Conservation (phyloP, 805 yeast genomes). For the Saccharomycopsis selenospora region DNA sequence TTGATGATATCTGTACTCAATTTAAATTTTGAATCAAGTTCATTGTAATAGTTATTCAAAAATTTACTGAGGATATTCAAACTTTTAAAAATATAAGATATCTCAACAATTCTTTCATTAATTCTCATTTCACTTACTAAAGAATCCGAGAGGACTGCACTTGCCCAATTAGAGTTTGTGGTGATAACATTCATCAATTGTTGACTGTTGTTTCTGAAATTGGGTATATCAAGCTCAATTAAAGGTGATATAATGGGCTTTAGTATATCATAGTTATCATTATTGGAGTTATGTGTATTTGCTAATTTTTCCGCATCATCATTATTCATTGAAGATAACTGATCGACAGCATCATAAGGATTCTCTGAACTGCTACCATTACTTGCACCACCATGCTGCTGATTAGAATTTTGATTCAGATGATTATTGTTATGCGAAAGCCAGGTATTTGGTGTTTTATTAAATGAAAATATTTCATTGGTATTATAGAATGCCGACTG, state of each 20-base stretch:
- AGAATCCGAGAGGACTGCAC: constrained; percentile 38
- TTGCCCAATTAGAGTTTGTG: constrained; percentile 45
- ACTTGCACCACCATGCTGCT: too few species aligned
- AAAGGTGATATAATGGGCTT: constrained; percentile 35
- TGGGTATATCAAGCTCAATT: constrained; percentile 24
- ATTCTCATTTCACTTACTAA: constrained; percentile 29
- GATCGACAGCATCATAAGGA: constrained; percentile 9
- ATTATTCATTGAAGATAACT: too few species aligned
- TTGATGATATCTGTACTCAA: constrained; percentile 32
- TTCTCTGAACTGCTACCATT: not conserved
- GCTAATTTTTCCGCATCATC: too few species aligned
- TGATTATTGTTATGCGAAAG: not conserved
- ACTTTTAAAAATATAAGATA: constrained; percentile 38
- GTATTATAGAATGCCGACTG: constrained; percentile 11
- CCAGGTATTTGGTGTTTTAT: constrained; percentile 2
- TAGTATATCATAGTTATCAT: constrained; percentile 19
- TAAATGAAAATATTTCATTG: constrained; percentile 15
- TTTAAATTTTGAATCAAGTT: constrained; percentile 41
- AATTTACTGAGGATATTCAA: constrained; percentile 43
- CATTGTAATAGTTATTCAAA: constrained; percentile 40
- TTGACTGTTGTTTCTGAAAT: constrained; percentile 22
- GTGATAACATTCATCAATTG: constrained; percentile 33
- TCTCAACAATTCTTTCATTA: constrained; percentile 29
- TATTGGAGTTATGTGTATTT: too few species aligned
- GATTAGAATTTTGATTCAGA: not conserved